Evolutionary conservation across 257 asterid species (phyloP).

Genomic region (Nicotiana attenuata): DNA sequence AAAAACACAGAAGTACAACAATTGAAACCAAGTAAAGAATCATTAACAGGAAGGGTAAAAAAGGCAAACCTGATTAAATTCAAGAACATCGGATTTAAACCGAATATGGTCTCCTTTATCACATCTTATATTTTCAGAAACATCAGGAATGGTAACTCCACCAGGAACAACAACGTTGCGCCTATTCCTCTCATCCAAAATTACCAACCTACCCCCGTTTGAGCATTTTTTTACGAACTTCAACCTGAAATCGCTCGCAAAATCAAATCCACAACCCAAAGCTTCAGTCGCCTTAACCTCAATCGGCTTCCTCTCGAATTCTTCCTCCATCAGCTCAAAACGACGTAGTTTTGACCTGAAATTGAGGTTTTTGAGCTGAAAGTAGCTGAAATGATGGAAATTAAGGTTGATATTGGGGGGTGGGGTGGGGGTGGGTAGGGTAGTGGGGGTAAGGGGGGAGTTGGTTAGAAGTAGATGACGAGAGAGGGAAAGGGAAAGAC

Average conservation of each 20-base stretch:
- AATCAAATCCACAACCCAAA: conserved; percentile 86
- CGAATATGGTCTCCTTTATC: conserved; percentile 93
- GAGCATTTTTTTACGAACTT: conserved; percentile 70
- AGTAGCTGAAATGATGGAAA: neutral
- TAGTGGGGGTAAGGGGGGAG: neutral
- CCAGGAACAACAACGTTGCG: conserved; percentile 75
- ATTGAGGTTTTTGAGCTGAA: neutral
- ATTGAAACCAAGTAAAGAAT: neutral
- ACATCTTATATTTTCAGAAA: conserved; percentile 71
- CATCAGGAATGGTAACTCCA: conserved; percentile 54
- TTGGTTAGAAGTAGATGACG: conserved; percentile 3
- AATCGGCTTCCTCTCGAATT: conserved; percentile 48
- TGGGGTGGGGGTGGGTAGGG: neutral
- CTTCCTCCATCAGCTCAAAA: conserved; percentile 23
- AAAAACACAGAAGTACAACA: neutral
- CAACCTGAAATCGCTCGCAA: conserved; percentile 96
- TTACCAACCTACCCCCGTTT: conserved; percentile 58
- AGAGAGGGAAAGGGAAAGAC: neutral
- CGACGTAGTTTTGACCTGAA: conserved; percentile 1
- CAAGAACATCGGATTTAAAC: conserved; percentile 92
- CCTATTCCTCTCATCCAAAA: conserved; percentile 44
- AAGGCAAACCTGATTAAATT: conserved; percentile 68
- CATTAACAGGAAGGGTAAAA: neutral
- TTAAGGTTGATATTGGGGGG: neutral
- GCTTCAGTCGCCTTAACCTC: conserved; percentile 80